These are phyloP conservation scores for Xylaria flabelliformis DNA, from an alignment of 495 filamentous ascomycete species.

Conservation along the genomic window DNA sequence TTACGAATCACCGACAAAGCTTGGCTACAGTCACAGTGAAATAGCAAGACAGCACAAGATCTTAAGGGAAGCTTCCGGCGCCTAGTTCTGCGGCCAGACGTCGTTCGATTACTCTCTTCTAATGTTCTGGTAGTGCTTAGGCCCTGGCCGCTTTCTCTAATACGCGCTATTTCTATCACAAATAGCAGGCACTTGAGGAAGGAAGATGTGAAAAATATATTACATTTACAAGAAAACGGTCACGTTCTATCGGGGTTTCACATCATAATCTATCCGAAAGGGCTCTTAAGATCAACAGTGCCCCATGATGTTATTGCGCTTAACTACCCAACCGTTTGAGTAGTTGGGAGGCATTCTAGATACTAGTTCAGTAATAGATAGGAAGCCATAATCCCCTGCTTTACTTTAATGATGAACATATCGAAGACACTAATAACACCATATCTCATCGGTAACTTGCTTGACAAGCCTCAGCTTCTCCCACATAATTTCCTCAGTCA, in stretches of 20 bases:
- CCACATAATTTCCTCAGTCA: slow-evolving; percentile 70
- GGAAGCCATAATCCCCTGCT: background rate
- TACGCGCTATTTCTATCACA: slow-evolving; percentile 49
- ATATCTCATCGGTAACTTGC: slow-evolving; percentile 70
- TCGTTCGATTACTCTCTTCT: slow-evolving; percentile 39
- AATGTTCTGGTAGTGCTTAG: slow-evolving; percentile 53
- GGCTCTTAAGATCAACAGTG: background rate
- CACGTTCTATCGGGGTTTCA: background rate
- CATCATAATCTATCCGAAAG: background rate
- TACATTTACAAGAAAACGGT: background rate
- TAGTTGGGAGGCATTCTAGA: background rate
- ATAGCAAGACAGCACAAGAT: slow-evolving; percentile 17
- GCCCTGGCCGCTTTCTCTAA: slow-evolving; percentile 58
- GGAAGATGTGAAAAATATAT: background rate
- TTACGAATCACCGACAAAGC: slow-evolving; percentile 29
- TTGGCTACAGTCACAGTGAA: slow-evolving; percentile 27
- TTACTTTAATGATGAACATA: background rate
- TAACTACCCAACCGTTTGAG: background rate
- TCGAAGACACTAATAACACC: slow-evolving; percentile 49
- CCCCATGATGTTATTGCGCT: background rate
- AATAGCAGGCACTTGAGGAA: slow-evolving; percentile 45
- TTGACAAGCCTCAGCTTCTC: slow-evolving; percentile 70
- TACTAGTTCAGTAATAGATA: background rate
- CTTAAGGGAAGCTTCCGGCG: slow-evolving; percentile 23
- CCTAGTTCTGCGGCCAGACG: slow-evolving; percentile 15